These are phyloP conservation scores for Coemansia sp. DNA, from an alignment of 192 early-diverging fungal genomes.

Conservation along the genomic window DNA sequence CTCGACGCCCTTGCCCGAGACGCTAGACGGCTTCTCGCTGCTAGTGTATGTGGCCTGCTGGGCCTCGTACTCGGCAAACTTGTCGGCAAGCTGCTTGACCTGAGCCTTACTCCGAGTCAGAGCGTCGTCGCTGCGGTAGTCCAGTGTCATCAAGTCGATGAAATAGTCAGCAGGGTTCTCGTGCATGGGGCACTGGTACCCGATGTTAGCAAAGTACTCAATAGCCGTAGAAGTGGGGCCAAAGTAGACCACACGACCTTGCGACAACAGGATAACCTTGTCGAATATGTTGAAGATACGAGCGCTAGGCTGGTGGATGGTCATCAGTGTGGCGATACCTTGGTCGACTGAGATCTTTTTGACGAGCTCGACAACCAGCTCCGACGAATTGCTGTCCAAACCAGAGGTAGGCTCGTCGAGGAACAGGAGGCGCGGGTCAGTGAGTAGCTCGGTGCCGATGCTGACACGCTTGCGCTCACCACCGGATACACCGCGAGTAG, in stretches of 20 bases:
- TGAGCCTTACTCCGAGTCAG: conserved; percentile 43
- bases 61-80: conserved; percentile 25
- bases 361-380: conserved; percentile 65
- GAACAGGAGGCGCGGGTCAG: conserved; percentile 60
- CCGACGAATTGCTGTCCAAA: conserved; percentile 70
- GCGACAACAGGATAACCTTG: conserved; percentile 72
- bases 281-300: conserved; percentile 84
- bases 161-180: conserved; percentile 78
- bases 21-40: conserved; percentile 12
- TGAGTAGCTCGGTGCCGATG: conserved; percentile 57
- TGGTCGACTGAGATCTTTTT: conserved; percentile 60
- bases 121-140: conserved; percentile 54
- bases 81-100: conserved; percentile 43
- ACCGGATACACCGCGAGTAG: conserved; percentile 57
- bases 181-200: conserved; percentile 65
- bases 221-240: conserved; percentile 54
- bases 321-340: conserved; percentile 76
- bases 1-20: conserved; percentile 4
- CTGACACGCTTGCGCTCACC: conserved; percentile 60
- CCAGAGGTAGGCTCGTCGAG: conserved; percentile 67
- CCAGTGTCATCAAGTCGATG: conserved; percentile 64
- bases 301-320: conserved; percentile 88
- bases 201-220: conserved; percentile 56
- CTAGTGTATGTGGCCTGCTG: neutral
- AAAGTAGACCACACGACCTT: conserved; percentile 65